Conservation (phyloP, 129 eudicot genomes). For the Pseudognaphalium luteoalbum region DNA sequence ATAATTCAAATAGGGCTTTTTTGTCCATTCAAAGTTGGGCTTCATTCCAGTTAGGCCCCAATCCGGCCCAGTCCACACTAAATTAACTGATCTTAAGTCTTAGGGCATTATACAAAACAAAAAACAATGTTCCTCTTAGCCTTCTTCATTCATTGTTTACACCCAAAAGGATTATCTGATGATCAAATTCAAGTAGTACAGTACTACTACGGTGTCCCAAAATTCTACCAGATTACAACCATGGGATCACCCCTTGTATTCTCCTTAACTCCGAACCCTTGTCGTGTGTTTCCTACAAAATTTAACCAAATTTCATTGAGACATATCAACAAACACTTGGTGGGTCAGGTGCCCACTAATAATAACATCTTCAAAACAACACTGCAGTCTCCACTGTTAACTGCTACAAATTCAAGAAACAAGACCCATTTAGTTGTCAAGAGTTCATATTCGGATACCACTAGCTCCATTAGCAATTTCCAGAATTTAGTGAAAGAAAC, state of each 20-base stretch:
- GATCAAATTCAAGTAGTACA: constrained; percentile 35
- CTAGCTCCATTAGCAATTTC: neutral
- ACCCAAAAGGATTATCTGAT: constrained; percentile 34
- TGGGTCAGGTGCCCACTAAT: constrained; percentile 25
- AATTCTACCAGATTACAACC: neutral
- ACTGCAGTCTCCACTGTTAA: constrained; percentile 15
- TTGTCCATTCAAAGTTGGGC: neutral
- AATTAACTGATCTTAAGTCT: neutral
- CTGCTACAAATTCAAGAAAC: constrained; percentile 20
- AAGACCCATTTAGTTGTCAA: constrained; percentile 32
- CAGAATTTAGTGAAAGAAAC: constrained; percentile 34
- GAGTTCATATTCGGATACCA: constrained; percentile 43
- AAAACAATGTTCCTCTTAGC: constrained; percentile 5
- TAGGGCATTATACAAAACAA: constrained; percentile 23
- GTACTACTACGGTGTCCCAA: neutral
- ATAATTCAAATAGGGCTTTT: constrained; percentile 3
- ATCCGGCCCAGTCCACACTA: neutral
- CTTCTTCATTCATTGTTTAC: constrained; percentile 29
- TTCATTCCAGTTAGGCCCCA: no score
- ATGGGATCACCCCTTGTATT: constrained; percentile 52
- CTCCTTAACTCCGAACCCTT: constrained; percentile 43
- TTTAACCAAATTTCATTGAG: constrained; percentile 38
- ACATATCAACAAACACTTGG: constrained; percentile 64
- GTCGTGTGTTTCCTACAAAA: constrained; percentile 5
- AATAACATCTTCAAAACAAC: constrained; percentile 16